Percentiles rank a stretch among this genome's conserved stretches.
Evolutionary conservation across 768 basidiomycete genomes (phyloP).

Genomic region (Mycena maculata): DNA sequence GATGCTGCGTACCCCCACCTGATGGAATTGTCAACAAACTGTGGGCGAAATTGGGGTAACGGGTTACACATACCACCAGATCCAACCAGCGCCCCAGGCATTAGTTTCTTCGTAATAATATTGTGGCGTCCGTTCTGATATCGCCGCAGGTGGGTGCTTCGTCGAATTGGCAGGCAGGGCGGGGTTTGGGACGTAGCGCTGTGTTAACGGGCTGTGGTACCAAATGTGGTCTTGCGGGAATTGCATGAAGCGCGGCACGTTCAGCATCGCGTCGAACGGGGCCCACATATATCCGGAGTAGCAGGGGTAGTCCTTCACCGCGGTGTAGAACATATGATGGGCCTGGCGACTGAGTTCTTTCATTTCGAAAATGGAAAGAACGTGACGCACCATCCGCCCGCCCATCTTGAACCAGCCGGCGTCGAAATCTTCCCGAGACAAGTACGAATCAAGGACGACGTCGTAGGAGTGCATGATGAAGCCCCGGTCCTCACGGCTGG

Average conservation of each 20-base stretch:
- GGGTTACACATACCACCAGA: constrained; percentile 63
- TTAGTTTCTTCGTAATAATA: constrained; percentile 50
- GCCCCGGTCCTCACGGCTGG: constrained; percentile 57
- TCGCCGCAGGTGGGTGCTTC: constrained; percentile 50
- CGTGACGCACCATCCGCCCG: constrained; percentile 53
- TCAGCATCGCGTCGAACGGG: constrained; percentile 63
- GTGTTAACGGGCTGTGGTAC: constrained; percentile 62
- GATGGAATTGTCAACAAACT: constrained; percentile 18
- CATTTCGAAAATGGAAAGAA: not conserved
- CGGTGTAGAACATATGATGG: constrained; percentile 65
- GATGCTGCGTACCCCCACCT: constrained; percentile 51
- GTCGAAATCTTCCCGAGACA: constrained; percentile 55
- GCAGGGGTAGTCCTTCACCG: constrained; percentile 54
- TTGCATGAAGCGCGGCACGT: constrained; percentile 58
- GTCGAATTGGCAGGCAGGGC: constrained; percentile 37
- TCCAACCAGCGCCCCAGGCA: constrained; percentile 54
- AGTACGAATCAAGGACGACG: constrained; percentile 59
- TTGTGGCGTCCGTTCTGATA: constrained; percentile 51
- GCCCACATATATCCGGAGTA: constrained; percentile 66
- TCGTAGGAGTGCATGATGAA: constrained; percentile 63
- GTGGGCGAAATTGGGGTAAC: no score
- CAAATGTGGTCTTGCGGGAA: constrained; percentile 60
- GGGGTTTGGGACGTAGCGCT: constrained; percentile 53
- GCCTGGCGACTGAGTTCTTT: constrained; percentile 56
- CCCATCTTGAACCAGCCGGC: constrained; percentile 52